Percentiles rank a stretch among this genome's conserved stretches.
Conservation (phyloP, 139 green algal species). For the Parachlorella kessleri region DNA sequence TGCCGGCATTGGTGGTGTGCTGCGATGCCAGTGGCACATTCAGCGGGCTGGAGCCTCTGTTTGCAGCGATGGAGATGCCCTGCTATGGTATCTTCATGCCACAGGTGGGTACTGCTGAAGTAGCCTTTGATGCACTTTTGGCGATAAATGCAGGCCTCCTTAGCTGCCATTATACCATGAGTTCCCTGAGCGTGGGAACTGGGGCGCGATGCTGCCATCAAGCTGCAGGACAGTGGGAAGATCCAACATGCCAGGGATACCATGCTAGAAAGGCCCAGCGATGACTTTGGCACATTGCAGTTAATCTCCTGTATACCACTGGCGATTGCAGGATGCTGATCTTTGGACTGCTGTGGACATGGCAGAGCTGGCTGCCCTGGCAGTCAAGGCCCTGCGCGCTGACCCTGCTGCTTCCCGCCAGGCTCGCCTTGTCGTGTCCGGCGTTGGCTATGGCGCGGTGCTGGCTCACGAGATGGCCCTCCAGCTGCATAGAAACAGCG, state of each 20-base stretch:
- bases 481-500: slow-evolving; percentile 40
- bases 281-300: no score
- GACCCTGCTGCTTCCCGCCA: background rate
- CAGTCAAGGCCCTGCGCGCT: slow-evolving; percentile 23
- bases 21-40: slow-evolving; percentile 40
- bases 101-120: background rate
- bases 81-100: background rate
- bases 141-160: no score
- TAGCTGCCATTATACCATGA: no score
- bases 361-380: slow-evolving; percentile 41
- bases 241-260: no score
- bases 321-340: background rate
- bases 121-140: no score
- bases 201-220: no score
- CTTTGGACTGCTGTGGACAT: slow-evolving; percentile 6
- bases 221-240: no score
- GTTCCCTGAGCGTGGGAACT: background rate
- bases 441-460: slow-evolving; percentile 58
- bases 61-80: slow-evolving; percentile 33
- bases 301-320: no score
- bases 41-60: slow-evolving; percentile 33
- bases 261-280: no score
- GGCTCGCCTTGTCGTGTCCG: slow-evolving; percentile 43
- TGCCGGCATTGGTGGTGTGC: slow-evolving; percentile 41
- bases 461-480: slow-evolving; percentile 76